phyloP scores from a whole-genome alignment of 202 grass and related monocot genomes.

The Tripidium arundinaceum region DNA sequence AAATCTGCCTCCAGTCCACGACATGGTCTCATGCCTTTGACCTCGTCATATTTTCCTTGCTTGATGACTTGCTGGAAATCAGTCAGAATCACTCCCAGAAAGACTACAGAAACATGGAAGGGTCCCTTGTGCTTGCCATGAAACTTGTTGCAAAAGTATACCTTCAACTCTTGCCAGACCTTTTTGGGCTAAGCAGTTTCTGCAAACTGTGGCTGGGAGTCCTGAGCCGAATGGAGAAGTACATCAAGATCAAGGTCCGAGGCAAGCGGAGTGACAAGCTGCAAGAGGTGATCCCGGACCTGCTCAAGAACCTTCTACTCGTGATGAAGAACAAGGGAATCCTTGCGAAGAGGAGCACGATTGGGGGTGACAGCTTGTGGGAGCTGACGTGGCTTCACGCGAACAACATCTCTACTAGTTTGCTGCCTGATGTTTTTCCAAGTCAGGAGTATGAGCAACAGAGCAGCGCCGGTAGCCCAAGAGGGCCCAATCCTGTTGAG shows the following conservation, averaged over 20 bases:
- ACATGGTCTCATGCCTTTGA: constrained; percentile 89
- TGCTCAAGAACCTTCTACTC: constrained; percentile 58
- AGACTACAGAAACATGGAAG: constrained; percentile 92
- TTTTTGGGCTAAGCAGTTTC: constrained; percentile 84
- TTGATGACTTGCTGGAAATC: constrained; percentile 82
- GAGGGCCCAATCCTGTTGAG: constrained; percentile 27
- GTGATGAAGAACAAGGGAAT: constrained; percentile 83
- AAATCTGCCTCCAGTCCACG: constrained; percentile 51
- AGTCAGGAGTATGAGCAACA: constrained; percentile 63
- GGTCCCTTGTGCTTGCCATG: constrained; percentile 71
- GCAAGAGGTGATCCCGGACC: constrained; percentile 75
- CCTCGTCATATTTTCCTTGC: constrained; percentile 65
- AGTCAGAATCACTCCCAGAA: constrained; percentile 81
- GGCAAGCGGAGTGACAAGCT: constrained; percentile 89
- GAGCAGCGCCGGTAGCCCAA: constrained; percentile 25
- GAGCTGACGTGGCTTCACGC: constrained; percentile 94
- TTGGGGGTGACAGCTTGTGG: constrained; percentile 95
- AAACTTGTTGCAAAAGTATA: constrained; percentile 70
- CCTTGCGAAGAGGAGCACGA: constrained; percentile 92
- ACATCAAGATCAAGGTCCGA: constrained; percentile 74
- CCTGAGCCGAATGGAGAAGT: constrained; percentile 92
- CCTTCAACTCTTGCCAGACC: constrained; percentile 66
- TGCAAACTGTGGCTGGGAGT: constrained; percentile 95
- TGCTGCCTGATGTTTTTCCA: constrained; percentile 70
- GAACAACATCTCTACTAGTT: constrained; percentile 69